Evolutionary conservation across 2,329 filamentous ascomycete genomes (phyloP).

Genomic region (Diaporthe batatas): DNA sequence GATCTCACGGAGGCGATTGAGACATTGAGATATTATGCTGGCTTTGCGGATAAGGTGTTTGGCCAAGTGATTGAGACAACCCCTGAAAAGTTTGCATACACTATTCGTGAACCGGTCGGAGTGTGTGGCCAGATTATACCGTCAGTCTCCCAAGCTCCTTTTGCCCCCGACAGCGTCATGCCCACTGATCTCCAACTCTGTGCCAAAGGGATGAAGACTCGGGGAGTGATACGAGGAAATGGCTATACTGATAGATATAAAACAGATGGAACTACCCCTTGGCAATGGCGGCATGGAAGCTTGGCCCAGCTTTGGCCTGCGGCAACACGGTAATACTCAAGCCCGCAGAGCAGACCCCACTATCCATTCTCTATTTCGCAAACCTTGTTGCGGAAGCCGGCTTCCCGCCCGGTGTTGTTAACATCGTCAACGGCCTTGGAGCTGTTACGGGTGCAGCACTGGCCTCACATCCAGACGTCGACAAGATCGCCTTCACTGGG

Average conservation of each 20-base stretch:
- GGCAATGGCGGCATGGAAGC: conserved; percentile 81
- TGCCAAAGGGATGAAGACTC: background rate
- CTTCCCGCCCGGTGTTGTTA: conserved; percentile 81
- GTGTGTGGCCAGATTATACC: conserved; percentile 84
- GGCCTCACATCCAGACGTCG: conserved; percentile 72
- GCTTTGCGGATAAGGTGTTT: conserved; percentile 83
- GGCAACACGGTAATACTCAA: conserved; percentile 75
- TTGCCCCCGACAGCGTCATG: background rate
- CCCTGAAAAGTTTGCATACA: conserved; percentile 80
- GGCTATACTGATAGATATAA: background rate
- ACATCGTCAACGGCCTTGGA: conserved; percentile 78
- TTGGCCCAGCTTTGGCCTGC: conserved; percentile 75
- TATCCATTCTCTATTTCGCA: conserved; percentile 73
- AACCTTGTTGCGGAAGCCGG: conserved; percentile 78
- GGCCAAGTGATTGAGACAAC: conserved; percentile 81
- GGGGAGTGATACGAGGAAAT: background rate
- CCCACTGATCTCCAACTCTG: background rate
- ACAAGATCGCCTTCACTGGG: conserved; percentile 81
- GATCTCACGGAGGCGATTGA: conserved; percentile 66
- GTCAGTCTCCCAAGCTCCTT: background rate
- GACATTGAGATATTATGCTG: conserved; percentile 80
- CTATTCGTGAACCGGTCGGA: conserved; percentile 80
- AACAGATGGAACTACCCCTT: conserved; percentile 81
- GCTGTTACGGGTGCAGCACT: conserved; percentile 75
- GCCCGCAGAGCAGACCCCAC: conserved; percentile 74